A percentile compares a stretch with the other conserved stretches of the same genome.
Conservation (phyloP, 2,329 filamentous ascomycete genomes). For the Emericellopsis cladophorae region DNA sequence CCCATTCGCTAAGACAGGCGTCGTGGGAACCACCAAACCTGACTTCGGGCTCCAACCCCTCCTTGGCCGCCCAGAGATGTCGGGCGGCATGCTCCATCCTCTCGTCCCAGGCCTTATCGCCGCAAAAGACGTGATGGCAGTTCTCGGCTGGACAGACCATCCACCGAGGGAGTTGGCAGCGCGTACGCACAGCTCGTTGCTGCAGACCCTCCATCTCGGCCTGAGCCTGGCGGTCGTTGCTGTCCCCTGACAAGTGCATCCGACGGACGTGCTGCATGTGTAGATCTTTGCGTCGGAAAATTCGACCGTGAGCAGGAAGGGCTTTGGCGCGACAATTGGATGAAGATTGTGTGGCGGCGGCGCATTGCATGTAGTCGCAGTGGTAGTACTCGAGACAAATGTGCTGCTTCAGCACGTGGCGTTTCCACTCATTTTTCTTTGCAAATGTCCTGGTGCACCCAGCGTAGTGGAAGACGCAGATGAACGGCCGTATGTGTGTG, state of each 20-base stretch:
- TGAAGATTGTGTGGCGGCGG: background rate
- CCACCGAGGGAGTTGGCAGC: slow-evolving; percentile 46
- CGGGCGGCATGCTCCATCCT: slow-evolving; percentile 79
- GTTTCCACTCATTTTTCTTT: slow-evolving; percentile 92
- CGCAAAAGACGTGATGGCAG: slow-evolving; percentile 49
- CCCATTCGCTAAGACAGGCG: slow-evolving; percentile 25
- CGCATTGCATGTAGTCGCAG: slow-evolving; percentile 44
- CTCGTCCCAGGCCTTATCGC: slow-evolving; percentile 58
- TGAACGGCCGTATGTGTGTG: slow-evolving; percentile 49
- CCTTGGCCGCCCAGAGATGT: slow-evolving; percentile 50
- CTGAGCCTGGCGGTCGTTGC: slow-evolving; percentile 28
- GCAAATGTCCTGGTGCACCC: slow-evolving; percentile 62
- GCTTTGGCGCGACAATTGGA: slow-evolving; percentile 1
- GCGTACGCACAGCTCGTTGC: slow-evolving; percentile 41
- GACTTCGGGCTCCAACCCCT: slow-evolving; percentile 12
- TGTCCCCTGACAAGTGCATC: slow-evolving; percentile 53
- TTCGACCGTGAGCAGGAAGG: slow-evolving; percentile 38
- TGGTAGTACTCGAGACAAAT: slow-evolving; percentile 62
- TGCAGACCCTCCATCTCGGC: slow-evolving; percentile 43
- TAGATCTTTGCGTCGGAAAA: slow-evolving; percentile 85
- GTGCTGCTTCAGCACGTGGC: slow-evolving; percentile 73
- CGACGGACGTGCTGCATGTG: slow-evolving; percentile 80
- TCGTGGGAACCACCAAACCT: slow-evolving; percentile 26
- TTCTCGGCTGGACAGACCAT: slow-evolving; percentile 49
- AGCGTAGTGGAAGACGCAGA: slow-evolving; percentile 68